Conservation (phyloP, 2,329 filamentous ascomycete species). For the Cercospora berteroae region DNA sequence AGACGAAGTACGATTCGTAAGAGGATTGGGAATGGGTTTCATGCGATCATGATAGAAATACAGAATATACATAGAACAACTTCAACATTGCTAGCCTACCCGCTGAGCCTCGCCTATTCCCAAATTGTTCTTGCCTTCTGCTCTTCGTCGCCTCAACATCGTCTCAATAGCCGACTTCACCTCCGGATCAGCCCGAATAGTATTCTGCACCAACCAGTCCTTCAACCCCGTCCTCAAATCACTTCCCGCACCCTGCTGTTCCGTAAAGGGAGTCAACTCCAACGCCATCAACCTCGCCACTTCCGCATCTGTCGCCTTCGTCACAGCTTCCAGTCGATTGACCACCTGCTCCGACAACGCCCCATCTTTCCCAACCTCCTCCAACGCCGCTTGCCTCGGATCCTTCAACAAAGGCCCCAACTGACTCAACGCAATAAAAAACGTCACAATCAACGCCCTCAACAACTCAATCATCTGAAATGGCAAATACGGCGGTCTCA, state of each 20-base stretch:
- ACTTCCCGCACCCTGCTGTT: slow-evolving; percentile 63
- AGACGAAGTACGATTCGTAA: slow-evolving; percentile 73
- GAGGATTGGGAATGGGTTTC: slow-evolving; percentile 57
- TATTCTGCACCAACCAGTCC: slow-evolving; percentile 86
- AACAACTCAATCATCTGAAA: slow-evolving; percentile 79
- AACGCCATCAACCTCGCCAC: slow-evolving; percentile 67
- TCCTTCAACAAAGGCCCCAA: slow-evolving; percentile 65
- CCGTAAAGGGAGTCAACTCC: slow-evolving; percentile 76
- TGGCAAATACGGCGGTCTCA: slow-evolving; percentile 67
- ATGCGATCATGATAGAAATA: slow-evolving; percentile 2
- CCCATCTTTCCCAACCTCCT: slow-evolving; percentile 18
- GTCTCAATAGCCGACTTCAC: slow-evolving; percentile 75
- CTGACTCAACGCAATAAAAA: slow-evolving; percentile 81
- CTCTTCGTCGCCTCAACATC: slow-evolving; percentile 54
- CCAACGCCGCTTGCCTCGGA: slow-evolving; percentile 19
- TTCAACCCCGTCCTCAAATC: slow-evolving; percentile 70
- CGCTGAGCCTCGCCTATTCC: background rate
- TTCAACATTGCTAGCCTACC: background rate
- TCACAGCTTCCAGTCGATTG: slow-evolving; percentile 62
- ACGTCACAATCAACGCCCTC: slow-evolving; percentile 71
- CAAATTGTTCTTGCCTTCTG: slow-evolving; percentile 1
- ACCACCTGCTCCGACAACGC: slow-evolving; percentile 60
- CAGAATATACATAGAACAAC: background rate
- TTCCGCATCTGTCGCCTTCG: slow-evolving; percentile 65
- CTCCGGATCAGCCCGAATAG: slow-evolving; percentile 73